A percentile compares a stretch with the other conserved stretches of the same genome.
These are phyloP conservation scores for Acacia concinna DNA, from an alignment of 331 rosid species.

Conservation along the genomic window DNA sequence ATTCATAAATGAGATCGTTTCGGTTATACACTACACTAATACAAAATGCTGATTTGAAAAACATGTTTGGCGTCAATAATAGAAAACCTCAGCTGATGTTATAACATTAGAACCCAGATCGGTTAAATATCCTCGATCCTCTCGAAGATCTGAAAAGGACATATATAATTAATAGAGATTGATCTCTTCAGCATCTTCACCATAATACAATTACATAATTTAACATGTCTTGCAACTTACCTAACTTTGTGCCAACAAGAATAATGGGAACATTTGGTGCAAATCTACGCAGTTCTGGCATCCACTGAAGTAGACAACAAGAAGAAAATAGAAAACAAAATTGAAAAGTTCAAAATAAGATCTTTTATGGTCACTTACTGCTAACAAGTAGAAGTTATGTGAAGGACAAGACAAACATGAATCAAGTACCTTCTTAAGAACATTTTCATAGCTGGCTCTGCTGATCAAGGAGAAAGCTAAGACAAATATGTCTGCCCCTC, in stretches of 20 bases:
- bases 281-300: constrained; percentile 96
- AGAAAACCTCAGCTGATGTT: constrained; percentile 75
- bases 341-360: not conserved
- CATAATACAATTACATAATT: not conserved
- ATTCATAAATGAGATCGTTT: constrained; percentile 28
- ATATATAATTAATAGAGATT: constrained; percentile 14
- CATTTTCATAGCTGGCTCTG: constrained; percentile 92
- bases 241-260: constrained; percentile 97
- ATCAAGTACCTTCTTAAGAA: constrained; percentile 78
- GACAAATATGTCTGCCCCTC: constrained; percentile 96
- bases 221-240: constrained; percentile 41
- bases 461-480: constrained; percentile 91
- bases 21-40: not conserved
- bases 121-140: constrained; percentile 56
- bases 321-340: not conserved
- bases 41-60: not conserved
- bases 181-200: constrained; percentile 12
- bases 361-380: not conserved
- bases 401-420: constrained; percentile 4
- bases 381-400: not conserved
- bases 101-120: constrained; percentile 80
- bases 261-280: constrained; percentile 94
- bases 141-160: constrained; percentile 71
- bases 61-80: not conserved
- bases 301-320: constrained; percentile 63